These are phyloP conservation scores for Pulveroboletus sp. DNA, from an alignment of 768 basidiomycete genomes.

Conservation along the genomic window DNA sequence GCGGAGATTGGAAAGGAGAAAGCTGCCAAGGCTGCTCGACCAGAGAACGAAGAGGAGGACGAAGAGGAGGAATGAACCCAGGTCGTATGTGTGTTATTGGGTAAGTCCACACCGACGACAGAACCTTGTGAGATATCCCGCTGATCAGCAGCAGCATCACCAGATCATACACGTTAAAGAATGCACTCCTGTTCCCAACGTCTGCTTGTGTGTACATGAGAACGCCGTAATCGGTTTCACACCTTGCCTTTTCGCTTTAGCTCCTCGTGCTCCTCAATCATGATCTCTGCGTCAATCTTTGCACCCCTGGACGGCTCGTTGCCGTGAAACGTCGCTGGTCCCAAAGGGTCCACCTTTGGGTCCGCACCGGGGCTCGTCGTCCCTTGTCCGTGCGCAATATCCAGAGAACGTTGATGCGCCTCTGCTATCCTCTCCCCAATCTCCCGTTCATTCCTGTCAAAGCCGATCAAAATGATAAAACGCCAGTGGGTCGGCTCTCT, in stretches of 20 bases:
- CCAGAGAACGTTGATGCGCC: slow-evolving; percentile 31
- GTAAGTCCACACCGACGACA: not conserved
- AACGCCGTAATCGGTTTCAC: slow-evolving; percentile 6
- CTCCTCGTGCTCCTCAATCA: slow-evolving; percentile 46
- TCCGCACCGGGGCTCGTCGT: slow-evolving; percentile 26
- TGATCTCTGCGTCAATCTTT: slow-evolving; percentile 51
- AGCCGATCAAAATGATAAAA: not conserved
- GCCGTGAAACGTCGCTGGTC: slow-evolving; percentile 48
- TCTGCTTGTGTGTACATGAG: not conserved
- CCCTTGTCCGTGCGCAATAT: slow-evolving; percentile 21
- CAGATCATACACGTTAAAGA: not conserved
- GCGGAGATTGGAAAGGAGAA: slow-evolving; percentile 59
- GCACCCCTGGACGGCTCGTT: slow-evolving; percentile 57
- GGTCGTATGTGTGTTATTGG: not conserved
- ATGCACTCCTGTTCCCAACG: not conserved
- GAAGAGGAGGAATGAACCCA: slow-evolving; percentile 33
- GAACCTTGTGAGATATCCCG: too few relatives aligned
- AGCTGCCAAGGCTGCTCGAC: slow-evolving; percentile 35
- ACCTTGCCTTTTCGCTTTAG: slow-evolving; percentile 41
- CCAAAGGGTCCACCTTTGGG: slow-evolving; percentile 41
- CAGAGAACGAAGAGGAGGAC: slow-evolving; percentile 45
- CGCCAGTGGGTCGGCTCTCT: not conserved
- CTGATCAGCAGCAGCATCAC: not conserved
- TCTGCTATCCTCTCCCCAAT: slow-evolving; percentile 36
- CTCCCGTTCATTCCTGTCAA: slow-evolving; percentile 39